Evolutionary conservation across 345 rosid genomes (phyloP).

Genomic region (Chamaenerion angustifolium): DNA sequence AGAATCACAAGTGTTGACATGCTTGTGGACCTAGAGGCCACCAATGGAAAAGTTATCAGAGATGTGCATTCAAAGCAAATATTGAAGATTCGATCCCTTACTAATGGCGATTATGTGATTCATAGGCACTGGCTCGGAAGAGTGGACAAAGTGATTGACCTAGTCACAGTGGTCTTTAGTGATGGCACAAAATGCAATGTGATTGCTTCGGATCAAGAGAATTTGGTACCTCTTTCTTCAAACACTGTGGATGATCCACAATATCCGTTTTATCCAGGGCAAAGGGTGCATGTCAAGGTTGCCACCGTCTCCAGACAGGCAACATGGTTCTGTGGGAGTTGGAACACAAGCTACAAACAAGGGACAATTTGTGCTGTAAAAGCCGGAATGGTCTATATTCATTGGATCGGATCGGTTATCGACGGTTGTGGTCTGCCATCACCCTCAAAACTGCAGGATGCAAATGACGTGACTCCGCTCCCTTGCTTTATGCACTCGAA

Average conservation of each 20-base stretch:
- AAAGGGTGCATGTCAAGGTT: constrained; percentile 52
- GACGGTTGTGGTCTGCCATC: constrained; percentile 13
- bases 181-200: constrained; percentile 67
- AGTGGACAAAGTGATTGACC: constrained; percentile 50
- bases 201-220: constrained; percentile 33
- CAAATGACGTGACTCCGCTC: constrained; percentile 43
- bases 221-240: constrained; percentile 39
- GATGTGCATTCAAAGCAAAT: constrained; percentile 50
- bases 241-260: constrained; percentile 57
- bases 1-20: constrained; percentile 43
- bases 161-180: constrained; percentile 44
- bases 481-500: constrained; percentile 51
- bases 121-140: constrained; percentile 75
- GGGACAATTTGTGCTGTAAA: constrained; percentile 63
- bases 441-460: constrained; percentile 40
- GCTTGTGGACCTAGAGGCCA: constrained; percentile 50
- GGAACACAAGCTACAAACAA: constrained; percentile 44
- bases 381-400: constrained; percentile 53
- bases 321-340: constrained; percentile 64
- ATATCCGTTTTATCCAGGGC: constrained; percentile 68
- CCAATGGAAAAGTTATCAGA: constrained; percentile 35
- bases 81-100: constrained; percentile 45
- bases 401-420: constrained; percentile 63
- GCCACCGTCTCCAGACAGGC: constrained; percentile 37
- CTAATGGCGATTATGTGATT: constrained; percentile 65